phyloP scores from a whole-genome alignment of 164 flowering plant genomes.

The Echeveria elegans region DNA sequence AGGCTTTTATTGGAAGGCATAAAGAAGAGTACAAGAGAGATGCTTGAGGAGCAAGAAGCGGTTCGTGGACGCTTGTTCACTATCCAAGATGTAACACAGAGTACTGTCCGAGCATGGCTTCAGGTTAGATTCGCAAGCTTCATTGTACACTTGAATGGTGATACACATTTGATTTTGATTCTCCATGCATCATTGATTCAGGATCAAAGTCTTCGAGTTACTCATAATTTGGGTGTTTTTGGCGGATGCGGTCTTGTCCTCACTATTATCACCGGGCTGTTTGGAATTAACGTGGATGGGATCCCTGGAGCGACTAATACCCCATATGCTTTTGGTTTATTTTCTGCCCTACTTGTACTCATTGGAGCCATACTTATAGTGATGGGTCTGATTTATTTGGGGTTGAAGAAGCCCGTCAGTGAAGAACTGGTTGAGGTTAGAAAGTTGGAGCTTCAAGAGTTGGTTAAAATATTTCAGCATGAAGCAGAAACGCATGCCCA shows the following conservation, averaged over 20 bases:
- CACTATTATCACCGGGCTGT: conserved; percentile 77
- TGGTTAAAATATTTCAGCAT: conserved; percentile 84
- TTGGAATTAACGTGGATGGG: conserved; percentile 94
- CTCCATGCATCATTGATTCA: conserved; percentile 17
- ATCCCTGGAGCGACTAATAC: conserved; percentile 70
- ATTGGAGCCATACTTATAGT: conserved; percentile 52
- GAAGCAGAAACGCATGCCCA: conserved; percentile 94
- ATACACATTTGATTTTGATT: background rate
- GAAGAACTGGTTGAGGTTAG: conserved; percentile 66
- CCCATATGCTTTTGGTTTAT: conserved; percentile 84
- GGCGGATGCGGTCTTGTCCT: conserved; percentile 95
- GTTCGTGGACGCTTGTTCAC: conserved; percentile 92
- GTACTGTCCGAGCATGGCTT: conserved; percentile 89
- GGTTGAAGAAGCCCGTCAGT: conserved; percentile 52
- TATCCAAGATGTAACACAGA: conserved; percentile 96
- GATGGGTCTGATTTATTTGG: conserved; percentile 61
- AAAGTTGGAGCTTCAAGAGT: conserved; percentile 69
- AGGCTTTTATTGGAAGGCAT: conserved; percentile 55
- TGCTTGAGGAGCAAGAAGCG: conserved; percentile 99
- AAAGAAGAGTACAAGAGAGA: conserved; percentile 75
- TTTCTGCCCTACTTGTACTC: conserved; percentile 44
- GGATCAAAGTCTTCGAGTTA: conserved; percentile 85
- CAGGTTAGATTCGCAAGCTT: conserved; percentile 38
- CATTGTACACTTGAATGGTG: background rate
- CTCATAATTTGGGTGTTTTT: conserved; percentile 80